These are phyloP conservation scores for Mycena pura DNA, from an alignment of 768 basidiomycete genomes.

Conservation along the genomic window DNA sequence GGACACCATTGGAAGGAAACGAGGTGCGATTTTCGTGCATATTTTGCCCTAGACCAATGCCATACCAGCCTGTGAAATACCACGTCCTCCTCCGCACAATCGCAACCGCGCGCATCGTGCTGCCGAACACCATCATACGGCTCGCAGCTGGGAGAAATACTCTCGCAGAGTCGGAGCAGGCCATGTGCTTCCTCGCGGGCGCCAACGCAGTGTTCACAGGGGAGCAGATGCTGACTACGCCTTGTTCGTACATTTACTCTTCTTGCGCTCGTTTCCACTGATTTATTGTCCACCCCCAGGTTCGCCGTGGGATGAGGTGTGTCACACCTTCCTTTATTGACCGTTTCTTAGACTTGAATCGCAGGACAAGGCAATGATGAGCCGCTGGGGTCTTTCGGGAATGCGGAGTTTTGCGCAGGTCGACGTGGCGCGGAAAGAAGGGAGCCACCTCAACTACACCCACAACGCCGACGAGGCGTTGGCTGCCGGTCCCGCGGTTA, in stretches of 20 bases:
- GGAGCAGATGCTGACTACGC: conserved; percentile 96
- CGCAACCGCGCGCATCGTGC: conserved; percentile 90
- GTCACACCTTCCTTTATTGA: conserved; percentile 24
- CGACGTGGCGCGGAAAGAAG: conserved; percentile 63
- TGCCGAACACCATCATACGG: conserved; percentile 93
- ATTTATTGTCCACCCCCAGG: conserved; percentile 47
- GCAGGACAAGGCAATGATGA: conserved; percentile 93
- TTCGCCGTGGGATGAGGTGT: conserved; percentile 92
- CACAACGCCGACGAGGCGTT: too few relatives aligned
- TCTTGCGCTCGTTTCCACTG: conserved; percentile 15
- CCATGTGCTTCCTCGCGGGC: conserved; percentile 98
- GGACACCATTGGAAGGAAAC: conserved; percentile 92
- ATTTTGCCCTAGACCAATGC: conserved; percentile 13
- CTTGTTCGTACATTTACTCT: conserved; percentile 63
- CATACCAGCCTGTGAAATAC: conserved; percentile 59
- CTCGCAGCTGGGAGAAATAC: conserved; percentile 94
- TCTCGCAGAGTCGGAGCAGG: conserved; percentile 89
- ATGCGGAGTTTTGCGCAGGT: conserved; percentile 89
- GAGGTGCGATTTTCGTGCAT: conserved; percentile 56
- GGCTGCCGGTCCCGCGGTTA: too few relatives aligned
- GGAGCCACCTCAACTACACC: too few relatives aligned
- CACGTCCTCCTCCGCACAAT: conserved; percentile 92
- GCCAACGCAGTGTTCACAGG: conserved; percentile 99
- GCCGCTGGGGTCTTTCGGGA: conserved; percentile 89
- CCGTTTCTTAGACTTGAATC: conserved; percentile 3